Evolutionary conservation across 2,329 filamentous ascomycete species (phyloP), one percentile per base, ranked within the genome.

Genomic region (Venturia effusa): DNA sequence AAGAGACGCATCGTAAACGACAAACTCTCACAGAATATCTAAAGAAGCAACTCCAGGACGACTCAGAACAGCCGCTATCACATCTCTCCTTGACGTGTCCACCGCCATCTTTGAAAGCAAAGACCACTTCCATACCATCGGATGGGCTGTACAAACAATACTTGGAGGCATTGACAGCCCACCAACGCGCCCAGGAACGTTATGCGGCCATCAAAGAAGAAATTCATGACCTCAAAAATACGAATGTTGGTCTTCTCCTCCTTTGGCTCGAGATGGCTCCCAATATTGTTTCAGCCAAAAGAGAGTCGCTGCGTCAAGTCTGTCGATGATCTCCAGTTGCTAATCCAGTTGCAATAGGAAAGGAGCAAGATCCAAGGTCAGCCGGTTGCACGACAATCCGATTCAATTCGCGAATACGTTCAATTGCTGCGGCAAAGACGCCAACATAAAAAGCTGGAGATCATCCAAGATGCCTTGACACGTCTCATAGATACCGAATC

Each of bases 381-480:
- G 67, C 19, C 48, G 60, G 45, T 7, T n/a, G 60, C 60, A 34
- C 45, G 37, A n/a, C 40, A 55, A 45, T 37, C 41, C 40, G 61
- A 39, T 24, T 45, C 61, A 51, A 11, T 39, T 10, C 61, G 41
- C 59, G 69, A 73, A 45, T 81, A 82, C 67, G 71, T 80, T 17
- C 66, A 71, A 24, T 72, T 82, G 22, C 73, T 81, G 27, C 78
- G 74, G 45, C 77, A 80, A 65, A 77, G 78, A 41, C 74, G 75
- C 19, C 75, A 74, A n/a, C 73, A 76, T 66, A 72, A 74, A 59
- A 79, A 79, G 65, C 70, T 82, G 2, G 75, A 78, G 61, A 73
- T 80, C 22, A 77, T 81, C 39, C 75, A 79, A 61, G 73, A 76
- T 30, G 76, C 79, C 57, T 67, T 82, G 6, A 74, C 77, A 24